phyloP scores from a whole-genome alignment of 495 filamentous ascomycete species.

The Jackrogersella multiformis region DNA sequence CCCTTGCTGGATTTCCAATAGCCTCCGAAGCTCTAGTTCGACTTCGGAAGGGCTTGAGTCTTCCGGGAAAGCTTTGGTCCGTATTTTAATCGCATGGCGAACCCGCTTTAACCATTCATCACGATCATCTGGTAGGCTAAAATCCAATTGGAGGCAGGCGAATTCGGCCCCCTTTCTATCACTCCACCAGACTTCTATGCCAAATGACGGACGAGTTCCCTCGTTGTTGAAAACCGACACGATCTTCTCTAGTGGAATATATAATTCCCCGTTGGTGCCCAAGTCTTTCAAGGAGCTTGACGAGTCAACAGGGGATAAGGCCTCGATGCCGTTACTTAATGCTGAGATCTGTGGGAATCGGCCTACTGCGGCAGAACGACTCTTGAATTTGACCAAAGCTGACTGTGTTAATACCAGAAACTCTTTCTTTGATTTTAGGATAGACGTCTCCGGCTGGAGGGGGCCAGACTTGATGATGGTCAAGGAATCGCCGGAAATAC shows the following conservation, averaged over 20 bases:
- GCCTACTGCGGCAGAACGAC: conserved; percentile 67
- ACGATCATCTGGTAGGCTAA: conserved; percentile 75
- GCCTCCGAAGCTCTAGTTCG: conserved; percentile 69
- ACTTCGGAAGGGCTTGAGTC: conserved; percentile 68
- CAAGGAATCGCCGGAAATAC: conserved; percentile 31
- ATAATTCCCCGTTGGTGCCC: conserved; percentile 26
- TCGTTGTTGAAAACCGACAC: conserved; percentile 83
- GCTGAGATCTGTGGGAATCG: conserved; percentile 50
- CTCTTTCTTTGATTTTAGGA: conserved; percentile 86
- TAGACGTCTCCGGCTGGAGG: conserved; percentile 79
- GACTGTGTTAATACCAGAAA: conserved; percentile 91
- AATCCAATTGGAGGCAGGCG: conserved; percentile 67
- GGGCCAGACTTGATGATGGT: conserved; percentile 61
- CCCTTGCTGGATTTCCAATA: conserved; percentile 70
- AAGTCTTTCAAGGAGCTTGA: conserved; percentile 40
- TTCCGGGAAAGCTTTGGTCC: conserved; percentile 52
- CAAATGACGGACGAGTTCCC: conserved; percentile 78
- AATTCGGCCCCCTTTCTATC: conserved; percentile 66
- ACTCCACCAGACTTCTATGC: conserved; percentile 86
- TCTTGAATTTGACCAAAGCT: conserved; percentile 83
- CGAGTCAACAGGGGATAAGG: conserved; percentile 28
- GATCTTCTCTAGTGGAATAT: conserved; percentile 74
- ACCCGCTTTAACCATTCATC: conserved; percentile 79
- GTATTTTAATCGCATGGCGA: conserved; percentile 65
- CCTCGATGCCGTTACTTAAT: conserved; percentile 6